These are phyloP conservation scores for Geranium rotundifolium DNA, from an alignment of 345 rosid genomes.

Conservation along the genomic window DNA sequence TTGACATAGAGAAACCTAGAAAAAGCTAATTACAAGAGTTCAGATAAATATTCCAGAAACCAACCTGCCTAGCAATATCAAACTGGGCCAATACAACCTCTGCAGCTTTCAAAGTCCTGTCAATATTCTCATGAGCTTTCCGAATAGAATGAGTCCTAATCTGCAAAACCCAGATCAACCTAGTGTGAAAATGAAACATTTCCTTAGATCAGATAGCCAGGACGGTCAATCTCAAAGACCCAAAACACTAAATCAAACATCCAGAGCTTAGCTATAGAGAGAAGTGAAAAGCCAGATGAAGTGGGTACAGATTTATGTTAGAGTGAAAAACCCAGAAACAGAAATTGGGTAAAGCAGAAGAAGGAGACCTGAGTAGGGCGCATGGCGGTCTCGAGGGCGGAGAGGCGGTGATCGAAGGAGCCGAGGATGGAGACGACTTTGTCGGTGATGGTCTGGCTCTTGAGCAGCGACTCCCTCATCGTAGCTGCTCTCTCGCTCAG, in stretches of 20 bases:
- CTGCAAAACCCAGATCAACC: slow-evolving; percentile 24
- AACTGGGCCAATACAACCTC: slow-evolving; percentile 73
- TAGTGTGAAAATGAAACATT: too few relatives aligned
- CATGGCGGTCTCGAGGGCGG: slow-evolving; percentile 97
- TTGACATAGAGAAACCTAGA: background rate
- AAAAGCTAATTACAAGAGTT: background rate
- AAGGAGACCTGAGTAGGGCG: slow-evolving; percentile 76
- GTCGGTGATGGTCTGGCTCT: slow-evolving; percentile 85
- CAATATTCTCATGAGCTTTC: slow-evolving; percentile 97
- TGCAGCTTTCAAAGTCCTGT: slow-evolving; percentile 79
- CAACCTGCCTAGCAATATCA: slow-evolving; percentile 77
- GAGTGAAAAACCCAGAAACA: background rate
- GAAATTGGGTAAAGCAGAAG: background rate
- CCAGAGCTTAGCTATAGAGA: too few relatives aligned
- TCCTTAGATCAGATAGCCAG: background rate
- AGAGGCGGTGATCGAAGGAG: slow-evolving; percentile 94
- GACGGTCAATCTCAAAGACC: background rate
- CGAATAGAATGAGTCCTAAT: slow-evolving; percentile 86
- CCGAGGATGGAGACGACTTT: slow-evolving; percentile 87
- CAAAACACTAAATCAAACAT: too few relatives aligned
- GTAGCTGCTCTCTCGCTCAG: slow-evolving; percentile 48
- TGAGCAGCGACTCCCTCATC: slow-evolving; percentile 56
- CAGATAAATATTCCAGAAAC: slow-evolving; percentile 5
- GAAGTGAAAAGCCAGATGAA: too few relatives aligned
- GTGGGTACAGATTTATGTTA: too few relatives aligned